These are phyloP conservation scores for Musa beccarii DNA, from an alignment of 176 grass and related monocot genomes.

Conservation along the genomic window DNA sequence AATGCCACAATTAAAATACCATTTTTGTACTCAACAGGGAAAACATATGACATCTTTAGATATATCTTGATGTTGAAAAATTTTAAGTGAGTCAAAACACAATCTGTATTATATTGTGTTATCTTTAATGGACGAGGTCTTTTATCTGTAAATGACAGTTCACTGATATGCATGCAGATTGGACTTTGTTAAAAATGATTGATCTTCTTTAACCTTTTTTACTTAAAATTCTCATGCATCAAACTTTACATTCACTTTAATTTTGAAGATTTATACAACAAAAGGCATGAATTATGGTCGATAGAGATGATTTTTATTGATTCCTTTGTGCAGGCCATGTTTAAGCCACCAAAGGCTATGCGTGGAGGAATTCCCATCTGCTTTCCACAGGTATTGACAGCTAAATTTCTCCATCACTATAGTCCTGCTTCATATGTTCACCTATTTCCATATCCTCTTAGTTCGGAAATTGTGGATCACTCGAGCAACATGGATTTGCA, in stretches of 20 bases:
- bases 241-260: too few relatives aligned
- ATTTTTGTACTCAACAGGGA: background rate
- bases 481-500: slow-evolving; percentile 91
- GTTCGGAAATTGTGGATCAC: slow-evolving; percentile 63
- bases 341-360: slow-evolving; percentile 75
- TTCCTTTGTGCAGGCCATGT: slow-evolving; percentile 47
- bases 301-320: slow-evolving; percentile 21
- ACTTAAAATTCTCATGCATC: too few relatives aligned
- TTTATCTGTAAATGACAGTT: too few relatives aligned
- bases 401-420: slow-evolving; percentile 4
- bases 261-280: too few relatives aligned
- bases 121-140: too few relatives aligned
- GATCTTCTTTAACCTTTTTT: too few relatives aligned
- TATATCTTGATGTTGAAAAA: too few relatives aligned
- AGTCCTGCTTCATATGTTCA: background rate
- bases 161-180: too few relatives aligned
- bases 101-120: too few relatives aligned
- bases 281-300: background rate
- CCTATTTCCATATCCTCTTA: slow-evolving; percentile 18
- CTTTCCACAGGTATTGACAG: slow-evolving; percentile 63
- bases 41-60: too few relatives aligned
- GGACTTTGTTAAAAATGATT: too few relatives aligned
- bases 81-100: too few relatives aligned
- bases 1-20: background rate
- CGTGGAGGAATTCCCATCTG: slow-evolving; percentile 89